Conservation (phyloP, 108 stramenopile species). For the Fistulifera pelliculosa region DNA sequence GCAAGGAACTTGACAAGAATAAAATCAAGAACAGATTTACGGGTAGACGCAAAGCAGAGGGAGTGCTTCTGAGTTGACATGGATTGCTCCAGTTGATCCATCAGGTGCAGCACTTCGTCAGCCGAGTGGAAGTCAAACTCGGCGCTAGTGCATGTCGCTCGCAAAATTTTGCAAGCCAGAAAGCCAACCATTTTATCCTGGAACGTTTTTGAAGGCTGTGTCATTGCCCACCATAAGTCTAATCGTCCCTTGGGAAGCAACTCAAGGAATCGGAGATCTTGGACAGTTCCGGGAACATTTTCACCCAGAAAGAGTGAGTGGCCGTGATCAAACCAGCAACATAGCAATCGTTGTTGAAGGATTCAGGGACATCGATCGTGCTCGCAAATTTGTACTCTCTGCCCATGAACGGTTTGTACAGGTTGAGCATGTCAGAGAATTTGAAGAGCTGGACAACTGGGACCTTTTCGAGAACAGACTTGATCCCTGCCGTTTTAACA, state of each 20-base stretch:
- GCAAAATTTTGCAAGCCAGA: constrained; percentile 49
- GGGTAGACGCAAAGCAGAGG: neutral
- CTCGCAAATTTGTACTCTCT: constrained; percentile 69
- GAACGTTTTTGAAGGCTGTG: constrained; percentile 58
- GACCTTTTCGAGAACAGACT: constrained; percentile 1
- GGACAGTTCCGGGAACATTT: constrained; percentile 1
- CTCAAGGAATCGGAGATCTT: no score
- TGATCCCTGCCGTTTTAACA: constrained; percentile 2
- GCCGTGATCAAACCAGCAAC: neutral
- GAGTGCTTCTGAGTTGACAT: constrained; percentile 1
- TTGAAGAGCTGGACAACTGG: constrained; percentile 2
- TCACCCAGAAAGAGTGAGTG: neutral
- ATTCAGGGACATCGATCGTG: constrained; percentile 60
- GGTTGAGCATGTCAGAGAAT: constrained; percentile 1
- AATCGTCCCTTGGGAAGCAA: constrained; percentile 15
- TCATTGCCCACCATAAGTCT: constrained; percentile 69
- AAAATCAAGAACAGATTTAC: neutral
- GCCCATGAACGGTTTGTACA: constrained; percentile 24
- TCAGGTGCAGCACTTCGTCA: neutral
- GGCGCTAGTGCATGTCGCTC: constrained; percentile 37
- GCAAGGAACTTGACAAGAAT: constrained; percentile 4
- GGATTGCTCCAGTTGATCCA: neutral
- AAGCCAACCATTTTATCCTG: constrained; percentile 49
- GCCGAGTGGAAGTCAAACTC: constrained; percentile 51
- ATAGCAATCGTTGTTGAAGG: constrained; percentile 13